Percentiles rank a stretch among this genome's conserved stretches.
Evolutionary conservation across 257 asterid genomes (phyloP).

Genomic region (Solanum verrucosum): DNA sequence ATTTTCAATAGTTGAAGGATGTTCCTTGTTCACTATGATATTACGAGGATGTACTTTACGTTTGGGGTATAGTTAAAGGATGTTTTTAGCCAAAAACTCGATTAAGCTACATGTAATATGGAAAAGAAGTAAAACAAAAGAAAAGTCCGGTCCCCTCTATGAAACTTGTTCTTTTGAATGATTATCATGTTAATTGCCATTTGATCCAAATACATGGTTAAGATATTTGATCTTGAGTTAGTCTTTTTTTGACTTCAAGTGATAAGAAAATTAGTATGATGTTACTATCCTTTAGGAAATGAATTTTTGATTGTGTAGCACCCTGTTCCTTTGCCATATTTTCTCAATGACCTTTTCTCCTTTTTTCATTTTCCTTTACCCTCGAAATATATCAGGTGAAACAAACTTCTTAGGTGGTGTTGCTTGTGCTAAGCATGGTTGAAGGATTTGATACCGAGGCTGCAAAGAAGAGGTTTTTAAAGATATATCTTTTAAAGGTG

Average conservation of each 20-base stretch:
- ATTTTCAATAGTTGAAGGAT: too few relatives aligned
- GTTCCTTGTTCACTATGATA: too few relatives aligned
- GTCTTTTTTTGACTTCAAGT: neutral
- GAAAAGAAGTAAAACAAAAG: neutral
- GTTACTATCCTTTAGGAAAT: neutral
- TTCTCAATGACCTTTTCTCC: neutral
- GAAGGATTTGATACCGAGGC: slow-evolving; percentile 69
- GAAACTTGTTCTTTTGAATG: neutral
- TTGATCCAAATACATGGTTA: neutral
- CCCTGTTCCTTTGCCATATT: neutral
- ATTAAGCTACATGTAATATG: neutral
- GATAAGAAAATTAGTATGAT: neutral
- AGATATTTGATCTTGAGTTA: neutral
- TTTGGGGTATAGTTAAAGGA: too few relatives aligned
- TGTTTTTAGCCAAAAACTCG: too few relatives aligned
- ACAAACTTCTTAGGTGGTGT: slow-evolving; percentile 92
- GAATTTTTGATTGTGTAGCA: neutral
- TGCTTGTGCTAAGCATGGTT: slow-evolving; percentile 74
- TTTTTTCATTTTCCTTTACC: neutral
- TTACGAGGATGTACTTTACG: too few relatives aligned
- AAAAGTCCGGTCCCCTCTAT: neutral
- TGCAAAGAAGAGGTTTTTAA: slow-evolving; percentile 86
- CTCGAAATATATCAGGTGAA: slow-evolving; percentile 52
- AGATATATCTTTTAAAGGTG: slow-evolving; percentile 91
- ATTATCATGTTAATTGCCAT: neutral